phyloP scores from a whole-genome alignment of 768 basidiomycete genomes.

The Termitomyces sp. region DNA sequence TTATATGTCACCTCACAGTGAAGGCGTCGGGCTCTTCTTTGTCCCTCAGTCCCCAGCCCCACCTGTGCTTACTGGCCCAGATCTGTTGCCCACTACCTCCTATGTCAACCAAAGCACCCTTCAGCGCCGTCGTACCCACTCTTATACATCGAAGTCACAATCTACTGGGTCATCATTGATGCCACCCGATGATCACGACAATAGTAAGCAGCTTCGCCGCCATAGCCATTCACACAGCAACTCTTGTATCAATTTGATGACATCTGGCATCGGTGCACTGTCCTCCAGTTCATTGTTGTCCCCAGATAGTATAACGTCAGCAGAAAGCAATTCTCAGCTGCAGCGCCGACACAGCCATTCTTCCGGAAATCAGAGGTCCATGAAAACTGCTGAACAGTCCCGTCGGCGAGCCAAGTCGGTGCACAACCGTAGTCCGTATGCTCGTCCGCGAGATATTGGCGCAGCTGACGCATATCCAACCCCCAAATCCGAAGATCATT shows the following conservation, averaged over 20 bases:
- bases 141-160: background rate
- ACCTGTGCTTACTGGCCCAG: background rate
- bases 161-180: background rate
- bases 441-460: slow-evolving; percentile 4
- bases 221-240: slow-evolving; percentile 11
- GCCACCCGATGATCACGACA: background rate
- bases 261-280: background rate
- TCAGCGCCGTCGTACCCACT: slow-evolving; percentile 1
- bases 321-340: background rate
- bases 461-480: background rate
- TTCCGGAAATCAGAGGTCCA: background rate
- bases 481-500: background rate
- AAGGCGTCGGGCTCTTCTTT: background rate
- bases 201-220: slow-evolving; percentile 3
- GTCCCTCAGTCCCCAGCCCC: background rate
- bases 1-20: background rate
- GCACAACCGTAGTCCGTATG: slow-evolving; percentile 13
- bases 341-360: slow-evolving; percentile 17
- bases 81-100: background rate
- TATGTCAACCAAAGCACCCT: background rate
- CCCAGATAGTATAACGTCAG: background rate
- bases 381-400: background rate
- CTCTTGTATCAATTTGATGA: background rate
- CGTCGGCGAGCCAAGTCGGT: slow-evolving; percentile 12
- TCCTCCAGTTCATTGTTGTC: background rate